A percentile compares a stretch with the other conserved stretches of the same genome.
phyloP scores from a whole-genome alignment of 2,329 filamentous ascomycete genomes.

The Zymoseptoria crescenta region DNA sequence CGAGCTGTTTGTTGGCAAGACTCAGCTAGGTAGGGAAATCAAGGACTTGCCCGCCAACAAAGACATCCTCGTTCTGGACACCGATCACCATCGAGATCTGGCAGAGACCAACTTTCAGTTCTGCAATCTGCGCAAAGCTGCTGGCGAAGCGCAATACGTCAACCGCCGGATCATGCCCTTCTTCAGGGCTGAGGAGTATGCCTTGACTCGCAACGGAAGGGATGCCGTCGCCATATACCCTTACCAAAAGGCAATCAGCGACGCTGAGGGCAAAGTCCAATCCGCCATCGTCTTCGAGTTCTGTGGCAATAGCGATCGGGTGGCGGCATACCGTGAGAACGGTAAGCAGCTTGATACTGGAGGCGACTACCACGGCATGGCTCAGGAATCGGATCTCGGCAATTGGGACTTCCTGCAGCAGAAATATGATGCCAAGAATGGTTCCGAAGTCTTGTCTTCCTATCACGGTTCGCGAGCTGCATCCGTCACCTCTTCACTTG shows the following conservation, averaged over 20 bases:
- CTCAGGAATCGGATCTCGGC: neutral
- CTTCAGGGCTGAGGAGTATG: constrained; percentile 11
- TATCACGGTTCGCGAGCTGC: neutral
- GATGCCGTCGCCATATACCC: constrained; percentile 26
- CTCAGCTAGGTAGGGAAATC: constrained; percentile 20
- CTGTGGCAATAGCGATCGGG: constrained; percentile 1
- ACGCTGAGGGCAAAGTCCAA: constrained; percentile 10
- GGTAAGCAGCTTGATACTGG: constrained; percentile 14
- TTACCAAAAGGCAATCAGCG: constrained; percentile 20
- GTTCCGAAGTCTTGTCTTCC: neutral
- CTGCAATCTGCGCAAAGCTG: constrained; percentile 3
- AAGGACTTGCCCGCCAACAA: constrained; percentile 3
- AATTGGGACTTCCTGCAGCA: constrained; percentile 3
- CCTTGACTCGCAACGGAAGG: constrained; percentile 15
- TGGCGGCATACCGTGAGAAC: constrained; percentile 24
- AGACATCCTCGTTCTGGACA: constrained; percentile 8
- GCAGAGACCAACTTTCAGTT: constrained; percentile 21
- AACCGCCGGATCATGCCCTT: constrained; percentile 24
- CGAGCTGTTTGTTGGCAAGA: constrained; percentile 29
- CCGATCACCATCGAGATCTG: constrained; percentile 8
- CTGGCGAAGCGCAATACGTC: constrained; percentile 23
- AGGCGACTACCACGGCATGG: constrained; percentile 7
- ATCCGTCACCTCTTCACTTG: constrained; percentile 9
- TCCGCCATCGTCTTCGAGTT: constrained; percentile 28
- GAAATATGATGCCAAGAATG: constrained; percentile 24